Evolutionary conservation across 1,139 yeast genomes (phyloP), one percentile per base, ranked within the genome.

Genomic region (Insectozyma bohioensis): DNA sequence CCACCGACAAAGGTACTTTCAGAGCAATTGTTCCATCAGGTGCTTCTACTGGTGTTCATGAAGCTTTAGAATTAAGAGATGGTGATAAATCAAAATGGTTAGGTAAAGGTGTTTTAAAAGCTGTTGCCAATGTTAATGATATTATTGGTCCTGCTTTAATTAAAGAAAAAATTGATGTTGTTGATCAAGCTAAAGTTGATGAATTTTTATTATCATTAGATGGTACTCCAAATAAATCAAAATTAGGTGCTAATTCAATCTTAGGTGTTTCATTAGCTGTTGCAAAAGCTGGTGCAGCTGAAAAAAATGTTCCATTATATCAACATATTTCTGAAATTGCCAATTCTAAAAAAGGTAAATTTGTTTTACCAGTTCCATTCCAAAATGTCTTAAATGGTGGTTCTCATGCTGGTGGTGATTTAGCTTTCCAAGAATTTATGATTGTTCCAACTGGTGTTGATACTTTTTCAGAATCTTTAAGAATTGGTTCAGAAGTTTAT

Each of bases 391-490:
- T 90, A 67, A 90, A 90, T 80, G 97, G 97, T 77, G 97, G 97
- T 68, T 83, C 95, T 61, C 97, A 90, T 75, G 97, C 97, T 58
- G 97, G 97, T 74, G 97, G 97, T 75, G 85, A 90, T 61, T 77
- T 90, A 52, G 97, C 97, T 55, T 81, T 90, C 81, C 97, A 90
- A 76, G 97, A 90, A 76, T 90, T 90, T 76, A 88, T 90, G 97
- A 85, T 90, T 72, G 95, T 85, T 49, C 97, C 97, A 67, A 73
- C 82, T 52, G 87, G 81, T 54, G 95, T 95, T 54, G 73, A 78
- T 54, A 60, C 90, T 46, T 90, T 88, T 81, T 64, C 88, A 47
- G 97, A 90, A 72, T 97, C 94, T 52, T 72, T 90, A 67, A 85
- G 95, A 75, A 85, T 85, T 51, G 96, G 96, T 66, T 72, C 95